Evolutionary conservation across 768 basidiomycete species (phyloP).

Genomic region (Leccinum pellstonianum): DNA sequence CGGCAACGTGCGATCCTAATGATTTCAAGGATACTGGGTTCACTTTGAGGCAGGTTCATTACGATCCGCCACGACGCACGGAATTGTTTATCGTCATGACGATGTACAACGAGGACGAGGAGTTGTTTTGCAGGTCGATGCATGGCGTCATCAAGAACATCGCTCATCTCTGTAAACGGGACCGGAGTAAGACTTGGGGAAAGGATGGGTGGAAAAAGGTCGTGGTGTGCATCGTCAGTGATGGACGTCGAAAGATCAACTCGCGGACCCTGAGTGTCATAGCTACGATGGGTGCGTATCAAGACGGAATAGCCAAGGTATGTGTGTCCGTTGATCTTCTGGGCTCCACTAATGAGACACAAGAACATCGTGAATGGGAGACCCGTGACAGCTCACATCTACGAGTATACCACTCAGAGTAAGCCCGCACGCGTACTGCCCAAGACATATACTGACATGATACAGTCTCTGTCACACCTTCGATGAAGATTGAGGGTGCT

Average conservation of each 20-base stretch:
- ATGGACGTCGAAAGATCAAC: conserved; percentile 85
- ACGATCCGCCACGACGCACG: conserved; percentile 86
- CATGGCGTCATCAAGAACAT: conserved; percentile 96
- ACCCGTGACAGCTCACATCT: conserved; percentile 85
- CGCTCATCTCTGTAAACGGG: conserved; percentile 81
- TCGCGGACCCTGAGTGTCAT: conserved; percentile 80
- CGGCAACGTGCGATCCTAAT: conserved; percentile 95
- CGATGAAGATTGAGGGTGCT: conserved; percentile 76
- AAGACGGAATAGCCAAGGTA: conserved; percentile 89
- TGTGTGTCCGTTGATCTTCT: conserved; percentile 12
- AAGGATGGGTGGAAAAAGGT: conserved; percentile 99
- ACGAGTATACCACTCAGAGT: conserved; percentile 94
- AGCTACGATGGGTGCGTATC: conserved; percentile 92
- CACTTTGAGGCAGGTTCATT: conserved; percentile 86
- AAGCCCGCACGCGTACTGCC: neutral
- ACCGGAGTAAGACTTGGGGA: conserved; percentile 92
- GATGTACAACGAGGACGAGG: conserved; percentile 95
- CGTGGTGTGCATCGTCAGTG: conserved; percentile 88
- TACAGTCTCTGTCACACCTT: conserved; percentile 76
- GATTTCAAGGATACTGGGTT: conserved; percentile 82
- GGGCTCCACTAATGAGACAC: conserved; percentile 3
- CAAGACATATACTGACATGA: conserved; percentile 9
- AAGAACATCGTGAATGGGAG: conserved; percentile 77
- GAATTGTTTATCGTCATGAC: conserved; percentile 98
- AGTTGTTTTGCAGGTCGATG: conserved; percentile 90